phyloP scores from a whole-genome alignment of 106 monocot genomes.

The Dendrobium officinale region DNA sequence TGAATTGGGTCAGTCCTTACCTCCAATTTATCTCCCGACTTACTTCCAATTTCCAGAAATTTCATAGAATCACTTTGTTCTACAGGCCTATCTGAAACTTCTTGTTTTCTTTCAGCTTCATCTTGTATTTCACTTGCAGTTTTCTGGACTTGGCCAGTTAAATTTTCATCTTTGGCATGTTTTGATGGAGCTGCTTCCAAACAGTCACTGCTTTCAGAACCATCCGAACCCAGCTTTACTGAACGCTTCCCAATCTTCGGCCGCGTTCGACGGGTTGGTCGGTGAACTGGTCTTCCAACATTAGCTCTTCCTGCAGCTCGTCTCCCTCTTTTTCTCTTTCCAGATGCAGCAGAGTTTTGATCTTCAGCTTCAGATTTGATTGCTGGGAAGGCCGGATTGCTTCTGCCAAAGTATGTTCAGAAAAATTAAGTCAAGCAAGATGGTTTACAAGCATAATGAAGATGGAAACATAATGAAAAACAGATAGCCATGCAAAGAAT shows the following conservation, averaged over 20 bases:
- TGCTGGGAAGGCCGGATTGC: slow-evolving; percentile 12
- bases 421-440: not conserved
- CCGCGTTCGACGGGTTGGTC: slow-evolving; percentile 34
- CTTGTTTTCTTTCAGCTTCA: not conserved
- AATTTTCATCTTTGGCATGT: not conserved
- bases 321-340: slow-evolving; percentile 55
- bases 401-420: slow-evolving; percentile 12
- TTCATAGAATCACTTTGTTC: not conserved
- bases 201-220: slow-evolving; percentile 19
- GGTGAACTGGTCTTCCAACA: slow-evolving; percentile 24
- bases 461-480: too few species aligned
- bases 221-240: slow-evolving; percentile 42
- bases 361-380: slow-evolving; percentile 13
- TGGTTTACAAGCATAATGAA: not conserved
- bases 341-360: slow-evolving; percentile 1
- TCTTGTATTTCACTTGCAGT: not conserved
- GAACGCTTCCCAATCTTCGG: slow-evolving; percentile 39
- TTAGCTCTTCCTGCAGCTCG: slow-evolving; percentile 11
- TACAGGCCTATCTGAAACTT: too few species aligned
- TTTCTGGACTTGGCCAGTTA: not conserved
- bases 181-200: slow-evolving; percentile 11
- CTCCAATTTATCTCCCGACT: slow-evolving; percentile 32
- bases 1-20: slow-evolving; percentile 66
- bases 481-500: too few species aligned
- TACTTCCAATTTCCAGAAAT: slow-evolving; percentile 10